Evolutionary conservation across 192 early-diverging fungal genomes (phyloP), one percentile per base, ranked within the genome.

Genomic region (Mortierella alpina): DNA sequence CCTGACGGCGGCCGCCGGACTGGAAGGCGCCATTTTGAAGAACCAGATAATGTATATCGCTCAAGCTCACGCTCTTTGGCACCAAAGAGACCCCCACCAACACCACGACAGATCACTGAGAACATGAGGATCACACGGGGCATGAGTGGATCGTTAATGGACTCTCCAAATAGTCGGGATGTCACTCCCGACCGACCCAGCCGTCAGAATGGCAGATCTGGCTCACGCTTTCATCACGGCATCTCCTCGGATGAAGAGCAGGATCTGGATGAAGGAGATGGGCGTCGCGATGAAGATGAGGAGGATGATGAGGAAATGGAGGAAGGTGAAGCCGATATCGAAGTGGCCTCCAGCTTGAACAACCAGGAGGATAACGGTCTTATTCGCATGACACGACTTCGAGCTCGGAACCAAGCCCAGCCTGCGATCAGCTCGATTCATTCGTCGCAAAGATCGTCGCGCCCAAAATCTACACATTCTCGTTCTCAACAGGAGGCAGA

Each of bases 121-220:
- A 80, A 80, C 44, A 80, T 80, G 77, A 72, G 77, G 66, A 80
- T 80, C 53, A 80, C 77, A 1, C 62, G 77, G n/a, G 77, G 77
- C 45, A 80, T 80, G 77, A 68, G 70, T 48, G 59, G 64, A 22
- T 72, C 65, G 3, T 20, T 80, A 10, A 65, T 42, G 7, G 77
- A 80, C n/a, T 72, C 77, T 9, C 63, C 77, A 7, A 72, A 80
- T 20, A 72, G 70, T 56, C 64, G 69, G 12, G 77, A 80, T 64
- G 55, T 80, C 0, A 68, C 69, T 15, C 70, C 70, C 11, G 70
- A 68, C 18, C 64, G 51, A 53, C 41, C 52, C 4, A 56, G 44
- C 46, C 67, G 68, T 15, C 57, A 47, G 22, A 62, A 12, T 14
- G 44, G 50, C 15, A 66, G 60, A 18, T 15, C 20, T 0, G 65